phyloP scores from a whole-genome alignment of 768 basidiomycete species.

The Russula earlei region DNA sequence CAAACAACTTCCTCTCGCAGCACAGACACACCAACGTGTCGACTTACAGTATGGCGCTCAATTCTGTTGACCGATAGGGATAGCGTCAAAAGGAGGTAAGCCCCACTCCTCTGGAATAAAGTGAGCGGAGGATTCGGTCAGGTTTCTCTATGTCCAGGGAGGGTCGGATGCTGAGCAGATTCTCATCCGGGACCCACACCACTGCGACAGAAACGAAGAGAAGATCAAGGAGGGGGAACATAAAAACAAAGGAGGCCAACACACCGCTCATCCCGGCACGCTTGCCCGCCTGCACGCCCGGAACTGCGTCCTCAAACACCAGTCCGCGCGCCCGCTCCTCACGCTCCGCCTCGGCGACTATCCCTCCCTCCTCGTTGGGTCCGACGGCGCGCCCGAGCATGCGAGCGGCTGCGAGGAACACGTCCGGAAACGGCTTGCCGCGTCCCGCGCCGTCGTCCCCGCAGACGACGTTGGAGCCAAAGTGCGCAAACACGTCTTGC shows the following conservation, averaged over 20 bases:
- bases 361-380: slow-evolving; percentile 34
- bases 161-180: slow-evolving; percentile 45
- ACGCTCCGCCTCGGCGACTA: slow-evolving; percentile 28
- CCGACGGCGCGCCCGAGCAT: slow-evolving; percentile 47
- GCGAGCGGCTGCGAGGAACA: slow-evolving; percentile 67
- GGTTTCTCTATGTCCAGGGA: slow-evolving; percentile 35
- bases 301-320: slow-evolving; percentile 75
- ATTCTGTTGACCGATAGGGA: background rate
- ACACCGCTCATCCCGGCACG: slow-evolving; percentile 80
- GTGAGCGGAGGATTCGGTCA: slow-evolving; percentile 47
- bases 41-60: no score
- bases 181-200: slow-evolving; percentile 76
- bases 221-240: background rate
- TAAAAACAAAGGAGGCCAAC: slow-evolving; percentile 24
- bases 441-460: slow-evolving; percentile 48
- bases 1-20: no score
- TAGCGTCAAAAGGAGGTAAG: slow-evolving; percentile 50
- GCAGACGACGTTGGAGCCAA: slow-evolving; percentile 60
- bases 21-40: no score
- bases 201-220: slow-evolving; percentile 34
- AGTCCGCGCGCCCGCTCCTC: slow-evolving; percentile 53
- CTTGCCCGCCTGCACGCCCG: slow-evolving; percentile 72
- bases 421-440: slow-evolving; percentile 78
- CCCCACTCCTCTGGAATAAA: slow-evolving; percentile 83
- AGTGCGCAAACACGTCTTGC: slow-evolving; percentile 46